A percentile compares a stretch with the other conserved stretches of the same genome.
phyloP scores from a whole-genome alignment of 495 filamentous ascomycete species.

The Cairneyella variabilis region DNA sequence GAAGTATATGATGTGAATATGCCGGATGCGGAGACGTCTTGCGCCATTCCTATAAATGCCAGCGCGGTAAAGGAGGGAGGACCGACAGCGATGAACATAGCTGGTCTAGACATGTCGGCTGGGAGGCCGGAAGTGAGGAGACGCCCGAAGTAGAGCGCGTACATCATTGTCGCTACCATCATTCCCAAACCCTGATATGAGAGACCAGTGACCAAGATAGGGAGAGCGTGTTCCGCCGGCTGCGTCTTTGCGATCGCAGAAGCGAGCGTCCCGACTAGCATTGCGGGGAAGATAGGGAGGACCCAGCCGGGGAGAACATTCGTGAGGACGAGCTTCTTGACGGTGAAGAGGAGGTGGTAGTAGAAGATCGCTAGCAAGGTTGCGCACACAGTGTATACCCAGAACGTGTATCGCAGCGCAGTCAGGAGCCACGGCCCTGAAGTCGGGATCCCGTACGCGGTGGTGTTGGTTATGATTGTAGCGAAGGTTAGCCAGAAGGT shows the following conservation, averaged over 20 bases:
- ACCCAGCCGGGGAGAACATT: conserved; percentile 50
- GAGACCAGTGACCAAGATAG: conserved; percentile 46
- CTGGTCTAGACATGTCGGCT: conserved; percentile 24
- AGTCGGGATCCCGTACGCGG: conserved; percentile 51
- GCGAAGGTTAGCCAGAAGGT: conserved; percentile 65
- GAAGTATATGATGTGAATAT: conserved; percentile 34
- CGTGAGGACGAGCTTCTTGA: conserved; percentile 33
- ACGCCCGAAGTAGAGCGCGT: conserved; percentile 32
- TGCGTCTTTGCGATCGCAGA: conserved; percentile 38
- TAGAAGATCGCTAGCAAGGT: conserved; percentile 42
- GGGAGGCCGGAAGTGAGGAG: conserved; percentile 31
- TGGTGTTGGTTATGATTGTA: conserved; percentile 56
- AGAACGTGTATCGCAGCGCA: conserved; percentile 44
- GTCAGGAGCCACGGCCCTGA: conserved; percentile 36
- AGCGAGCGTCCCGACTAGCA: conserved; percentile 50
- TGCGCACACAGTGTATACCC: conserved; percentile 44
- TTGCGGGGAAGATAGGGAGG: conserved; percentile 51
- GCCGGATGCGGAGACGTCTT: conserved; percentile 31
- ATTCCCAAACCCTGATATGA: conserved; percentile 50
- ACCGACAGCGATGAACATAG: conserved; percentile 70
- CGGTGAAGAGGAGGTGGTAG: conserved; percentile 50
- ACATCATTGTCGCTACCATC: conserved; percentile 46
- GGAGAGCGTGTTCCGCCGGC: conserved; percentile 34
- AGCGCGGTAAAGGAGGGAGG: conserved; percentile 64
- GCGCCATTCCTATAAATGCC: conserved; percentile 62